Conservation (phyloP, 2,329 filamentous ascomycete species). For the Diaporthe vexans region DNA sequence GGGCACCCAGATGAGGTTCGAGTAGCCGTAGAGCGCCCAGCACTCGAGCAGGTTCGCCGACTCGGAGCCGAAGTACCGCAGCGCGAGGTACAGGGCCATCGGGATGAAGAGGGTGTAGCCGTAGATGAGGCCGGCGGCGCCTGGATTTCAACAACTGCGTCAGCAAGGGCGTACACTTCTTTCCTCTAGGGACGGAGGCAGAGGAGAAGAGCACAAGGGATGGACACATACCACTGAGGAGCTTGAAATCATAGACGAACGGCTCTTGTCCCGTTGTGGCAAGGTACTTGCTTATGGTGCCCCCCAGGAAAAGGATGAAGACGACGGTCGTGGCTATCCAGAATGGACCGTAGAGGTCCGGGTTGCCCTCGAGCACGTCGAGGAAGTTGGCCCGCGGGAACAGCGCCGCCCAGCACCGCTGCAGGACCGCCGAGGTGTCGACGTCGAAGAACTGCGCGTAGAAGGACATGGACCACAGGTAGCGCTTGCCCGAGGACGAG, state of each 20-base stretch:
- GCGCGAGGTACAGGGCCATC: conserved; percentile 84
- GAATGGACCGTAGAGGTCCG: conserved; percentile 95
- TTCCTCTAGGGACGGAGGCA: not conserved
- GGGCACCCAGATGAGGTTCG: conserved; percentile 96
- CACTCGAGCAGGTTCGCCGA: conserved; percentile 94
- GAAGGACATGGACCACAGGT: conserved; percentile 92
- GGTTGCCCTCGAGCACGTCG: conserved; percentile 96
- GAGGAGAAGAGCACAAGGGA: conserved; percentile 5
- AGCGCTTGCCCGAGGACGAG: conserved; percentile 75
- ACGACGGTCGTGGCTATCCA: conserved; percentile 99
- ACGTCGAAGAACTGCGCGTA: conserved; percentile 99
- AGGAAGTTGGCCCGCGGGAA: conserved; percentile 96
- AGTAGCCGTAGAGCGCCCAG: conserved; percentile 95
- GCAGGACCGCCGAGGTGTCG: conserved; percentile 89
- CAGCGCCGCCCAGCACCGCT: conserved; percentile 88
- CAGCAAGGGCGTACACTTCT: conserved; percentile 10
- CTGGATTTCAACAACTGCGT: conserved; percentile 52
- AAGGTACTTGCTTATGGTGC: conserved; percentile 94
- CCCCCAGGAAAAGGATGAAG: conserved; percentile 93
- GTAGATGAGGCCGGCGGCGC: conserved; percentile 92
- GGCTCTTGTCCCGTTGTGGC: conserved; percentile 76
- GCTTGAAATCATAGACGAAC: conserved; percentile 91
- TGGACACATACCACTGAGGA: conserved; percentile 80
- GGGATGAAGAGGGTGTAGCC: conserved; percentile 94
- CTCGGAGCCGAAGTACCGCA: conserved; percentile 97